Percentiles rank a stretch among this genome's conserved stretches.
These are phyloP conservation scores for Ceratobasidium theobromae DNA, from an alignment of 1,284 basidiomycete species.

Conservation along the genomic window DNA sequence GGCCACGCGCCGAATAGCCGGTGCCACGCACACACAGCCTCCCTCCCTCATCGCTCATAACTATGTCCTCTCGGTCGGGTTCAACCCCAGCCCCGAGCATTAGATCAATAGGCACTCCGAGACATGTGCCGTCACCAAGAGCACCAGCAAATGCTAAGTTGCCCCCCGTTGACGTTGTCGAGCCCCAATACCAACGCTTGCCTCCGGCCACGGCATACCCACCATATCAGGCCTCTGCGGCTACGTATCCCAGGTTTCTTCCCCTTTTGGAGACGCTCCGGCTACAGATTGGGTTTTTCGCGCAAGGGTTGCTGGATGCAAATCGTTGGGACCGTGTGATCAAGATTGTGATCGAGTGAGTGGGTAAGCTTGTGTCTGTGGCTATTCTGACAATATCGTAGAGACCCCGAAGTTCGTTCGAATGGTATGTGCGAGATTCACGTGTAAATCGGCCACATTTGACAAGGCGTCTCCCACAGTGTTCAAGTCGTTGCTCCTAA, in stretches of 20 bases:
- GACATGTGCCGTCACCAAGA: background rate
- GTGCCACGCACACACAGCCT: constrained; percentile 1
- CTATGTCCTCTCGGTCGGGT: constrained; percentile 24
- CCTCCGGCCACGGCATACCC: constrained; percentile 1
- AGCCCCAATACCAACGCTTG: background rate
- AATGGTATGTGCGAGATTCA: constrained; percentile 44
- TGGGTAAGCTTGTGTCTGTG: constrained; percentile 23
- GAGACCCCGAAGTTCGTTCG: constrained; percentile 69
- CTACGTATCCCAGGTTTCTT: constrained; percentile 64
- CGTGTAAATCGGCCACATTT: background rate
- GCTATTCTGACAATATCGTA: constrained; percentile 39
- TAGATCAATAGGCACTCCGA: constrained; percentile 9
- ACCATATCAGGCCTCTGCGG: constrained; percentile 13
- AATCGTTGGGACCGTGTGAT: constrained; percentile 69
- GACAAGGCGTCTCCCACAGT: constrained; percentile 41
- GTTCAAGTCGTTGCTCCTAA: constrained; percentile 70
- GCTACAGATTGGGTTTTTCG: constrained; percentile 60
- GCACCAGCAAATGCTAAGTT: background rate
- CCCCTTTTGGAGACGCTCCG: constrained; percentile 58
- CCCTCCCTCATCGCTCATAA: background rate
- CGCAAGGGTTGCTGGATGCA: constrained; percentile 65
- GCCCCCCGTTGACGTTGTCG: background rate
- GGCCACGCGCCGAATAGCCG: background rate
- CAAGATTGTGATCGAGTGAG: constrained; percentile 53
- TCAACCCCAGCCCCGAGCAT: constrained; percentile 6